Evolutionary conservation across 179 eudicot species (phyloP).

Genomic region (Beta corolliflora): DNA sequence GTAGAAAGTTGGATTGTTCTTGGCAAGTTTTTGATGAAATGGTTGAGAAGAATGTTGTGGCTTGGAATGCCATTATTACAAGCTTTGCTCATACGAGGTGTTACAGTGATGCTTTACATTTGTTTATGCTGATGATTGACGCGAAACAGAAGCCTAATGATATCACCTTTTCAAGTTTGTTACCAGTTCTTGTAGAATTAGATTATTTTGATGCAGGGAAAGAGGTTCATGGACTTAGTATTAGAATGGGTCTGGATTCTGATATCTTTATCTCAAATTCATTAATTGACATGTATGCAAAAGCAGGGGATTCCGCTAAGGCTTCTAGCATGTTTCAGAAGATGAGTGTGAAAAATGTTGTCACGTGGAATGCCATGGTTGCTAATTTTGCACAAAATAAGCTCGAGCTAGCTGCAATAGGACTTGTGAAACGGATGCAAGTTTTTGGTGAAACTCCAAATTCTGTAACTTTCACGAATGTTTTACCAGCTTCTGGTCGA

Average conservation of each 20-base stretch:
- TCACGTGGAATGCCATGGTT: conserved; percentile 75
- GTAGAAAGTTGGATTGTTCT: conserved; percentile 37
- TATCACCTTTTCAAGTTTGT: conserved; percentile 59
- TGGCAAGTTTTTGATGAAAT: conserved; percentile 47
- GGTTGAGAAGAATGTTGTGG: conserved; percentile 49
- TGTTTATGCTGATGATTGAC: conserved; percentile 53
- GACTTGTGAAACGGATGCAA: conserved; percentile 62
- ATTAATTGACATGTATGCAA: conserved; percentile 72
- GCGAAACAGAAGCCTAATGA: conserved; percentile 41
- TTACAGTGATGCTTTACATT: conserved; percentile 39
- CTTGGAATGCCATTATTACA: conserved; percentile 70
- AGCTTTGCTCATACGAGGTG: conserved; percentile 44
- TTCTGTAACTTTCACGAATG: conserved; percentile 60
- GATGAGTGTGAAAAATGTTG: conserved; percentile 48
- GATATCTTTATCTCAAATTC: conserved; percentile 69
- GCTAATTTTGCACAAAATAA: conserved; percentile 61
- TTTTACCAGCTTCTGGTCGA: conserved; percentile 78
- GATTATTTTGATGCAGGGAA: conserved; percentile 46
- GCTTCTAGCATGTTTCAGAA: conserved; percentile 50
- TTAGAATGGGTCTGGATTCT: conserved; percentile 47
- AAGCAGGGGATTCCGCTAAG: conserved; percentile 40
- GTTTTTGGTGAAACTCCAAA: conserved; percentile 51
- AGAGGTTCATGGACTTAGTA: conserved; percentile 61
- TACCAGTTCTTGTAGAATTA: conserved; percentile 58
- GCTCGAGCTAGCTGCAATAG: conserved; percentile 47